Base-by-base conservation (phyloP, 2,329 filamentous ascomycete species). In the Biscogniauxia marginata region DNA sequence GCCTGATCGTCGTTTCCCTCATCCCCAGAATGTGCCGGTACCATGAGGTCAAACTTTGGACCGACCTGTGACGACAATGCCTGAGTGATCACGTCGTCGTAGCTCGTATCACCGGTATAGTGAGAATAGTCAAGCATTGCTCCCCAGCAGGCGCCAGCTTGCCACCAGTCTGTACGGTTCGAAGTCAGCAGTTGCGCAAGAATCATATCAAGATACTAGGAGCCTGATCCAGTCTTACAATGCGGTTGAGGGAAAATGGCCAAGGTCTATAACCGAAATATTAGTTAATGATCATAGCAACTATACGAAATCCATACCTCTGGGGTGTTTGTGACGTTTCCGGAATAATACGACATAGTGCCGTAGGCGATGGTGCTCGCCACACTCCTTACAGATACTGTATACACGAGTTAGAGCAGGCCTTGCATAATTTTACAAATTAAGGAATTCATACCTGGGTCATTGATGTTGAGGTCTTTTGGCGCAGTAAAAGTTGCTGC, bases 1-100 rank as follows among this genome's bases (percentile, higher is more conserved):
- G 84, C 85, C 67, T 90, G 85, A 67, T 91, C 88, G 63, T 91
- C 88, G 62, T 91, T 91, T 52, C 88, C 87, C 69, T 88, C 83
- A 58, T 84, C 81, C n/a, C 77, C 76, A 11, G 73, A 72, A 60
- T 87, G 82, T 54, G 73, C 71, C 0, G 79, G 77, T 3, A 81
- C 76, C 79, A 89, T 84, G 65, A 81, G 88, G 71, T 90, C 79
- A 56, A 79, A 76, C 7, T 80, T 70, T 0, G 81, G 79, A 1
- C 85, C 86, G 5, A 75, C 80, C 68, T 83, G 85, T 22, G 78
- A 82, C 5, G 84, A 70, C 2, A 90, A 73, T 7, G 82, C 86
- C 58, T 86, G 75, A 30, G 81, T 79, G 50, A 86, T 76, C 3
- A 82, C 75, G 21, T 81, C 73, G 68, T 88, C 85, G 72, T 89